phyloP scores from a whole-genome alignment of 345 rosid species.

The Anastatica hierochuntica region DNA sequence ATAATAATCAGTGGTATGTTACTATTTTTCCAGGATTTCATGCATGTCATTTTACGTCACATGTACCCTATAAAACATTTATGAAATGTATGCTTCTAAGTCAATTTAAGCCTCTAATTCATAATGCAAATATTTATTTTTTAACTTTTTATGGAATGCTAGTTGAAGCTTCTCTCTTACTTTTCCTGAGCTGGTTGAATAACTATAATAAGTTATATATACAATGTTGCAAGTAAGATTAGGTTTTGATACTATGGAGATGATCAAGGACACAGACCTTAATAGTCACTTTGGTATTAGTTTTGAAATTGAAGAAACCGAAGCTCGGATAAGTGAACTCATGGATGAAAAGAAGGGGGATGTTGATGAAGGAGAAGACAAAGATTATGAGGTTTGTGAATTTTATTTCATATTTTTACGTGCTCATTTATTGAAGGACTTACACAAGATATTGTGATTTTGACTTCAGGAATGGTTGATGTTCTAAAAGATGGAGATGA shows the following conservation, averaged over 20 bases:
- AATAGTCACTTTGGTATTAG: slow-evolving; percentile 54
- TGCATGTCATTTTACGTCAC: too few species aligned
- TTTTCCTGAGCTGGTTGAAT: too few species aligned
- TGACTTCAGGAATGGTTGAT: slow-evolving; percentile 57
- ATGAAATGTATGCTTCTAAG: too few species aligned
- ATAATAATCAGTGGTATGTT: slow-evolving; percentile 65
- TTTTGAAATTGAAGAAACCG: slow-evolving; percentile 54
- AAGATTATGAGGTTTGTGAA: slow-evolving; percentile 44
- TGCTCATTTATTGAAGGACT: not conserved
- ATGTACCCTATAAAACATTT: too few species aligned
- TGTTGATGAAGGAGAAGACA: slow-evolving; percentile 33
- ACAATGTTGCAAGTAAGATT: slow-evolving; percentile 76
- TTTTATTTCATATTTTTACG: not conserved
- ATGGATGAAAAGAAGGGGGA: slow-evolving; percentile 42
- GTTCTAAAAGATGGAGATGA: slow-evolving; percentile 55
- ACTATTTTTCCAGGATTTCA: too few species aligned
- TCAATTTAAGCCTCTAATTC: too few species aligned
- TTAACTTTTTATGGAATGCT: too few species aligned
- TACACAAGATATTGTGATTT: not conserved
- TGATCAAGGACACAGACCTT: slow-evolving; percentile 62
- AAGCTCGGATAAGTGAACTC: slow-evolving; percentile 32
- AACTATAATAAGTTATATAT: slow-evolving; percentile 10
- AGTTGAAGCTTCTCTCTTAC: too few species aligned
- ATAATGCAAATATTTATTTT: too few species aligned
- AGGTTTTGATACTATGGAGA: slow-evolving; percentile 69